Base-by-base conservation (phyloP, 176 grass and related monocot species). In the Hyparrhenia diplandra region DNA sequence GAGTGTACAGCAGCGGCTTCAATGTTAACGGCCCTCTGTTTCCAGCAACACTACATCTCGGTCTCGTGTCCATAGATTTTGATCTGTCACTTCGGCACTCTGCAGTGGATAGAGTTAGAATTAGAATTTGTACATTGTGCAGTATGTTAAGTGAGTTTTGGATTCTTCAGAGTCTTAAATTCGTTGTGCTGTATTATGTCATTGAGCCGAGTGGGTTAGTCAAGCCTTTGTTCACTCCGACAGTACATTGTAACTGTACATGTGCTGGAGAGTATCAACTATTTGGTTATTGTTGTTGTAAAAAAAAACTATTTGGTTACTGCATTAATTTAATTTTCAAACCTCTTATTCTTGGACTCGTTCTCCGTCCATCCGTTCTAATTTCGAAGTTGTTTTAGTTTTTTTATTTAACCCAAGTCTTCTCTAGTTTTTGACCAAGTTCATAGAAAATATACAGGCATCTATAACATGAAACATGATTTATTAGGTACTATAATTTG, bases 1-100 rank as follows among this genome's bases (percentile, higher is more conserved):
- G 24, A 77, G 27, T 81, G 47, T 80, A 76, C 34, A 81, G 32
- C 71, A 62, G 41, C 9, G 21, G 29, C 76, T 57, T 77, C 52
- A 71, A 71, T 41, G n/a, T 42, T 58, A 69, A 47, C 57, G 21
- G 2, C 27, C 21, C 30, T 10, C 13, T 52, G 14, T 51, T 74
- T 32, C n/a, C 30, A 17, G 20, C 23, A 61, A 14, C 23, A 70
- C 8, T 65, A 37, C 27, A 43, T 57, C 25, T 54, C 1, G 27
- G 23, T 64, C 11, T 21, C 47, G 4, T 66, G 16, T 36, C 39
- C 60, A 63, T 16, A 49, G 71, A 47, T 13, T 82, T 74, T 63
- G 30, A 70, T 69, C 5, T 17, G 20, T 37, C 45, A 47, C 43
- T 74, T 34, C 3, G 21, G 30, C 40, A 46, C 6, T 75, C 5